Base-by-base conservation (phyloP, 139 green algal species). In the Penium margaritaceum region DNA sequence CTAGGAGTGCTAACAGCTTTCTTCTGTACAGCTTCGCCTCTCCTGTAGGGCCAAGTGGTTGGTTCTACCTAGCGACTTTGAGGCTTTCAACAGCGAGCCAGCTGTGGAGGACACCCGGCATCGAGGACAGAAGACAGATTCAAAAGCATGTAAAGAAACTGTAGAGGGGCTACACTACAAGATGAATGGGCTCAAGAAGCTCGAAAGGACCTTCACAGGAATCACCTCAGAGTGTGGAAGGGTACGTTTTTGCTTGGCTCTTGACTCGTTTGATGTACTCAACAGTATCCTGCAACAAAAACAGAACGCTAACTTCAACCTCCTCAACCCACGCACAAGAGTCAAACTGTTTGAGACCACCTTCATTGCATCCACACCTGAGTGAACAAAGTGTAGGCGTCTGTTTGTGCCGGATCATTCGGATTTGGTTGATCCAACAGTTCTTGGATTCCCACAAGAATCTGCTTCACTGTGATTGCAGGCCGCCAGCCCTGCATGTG, bases 391-490 rank as follows among this genome's bases (percentile, higher is more conserved):
- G 35, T 32, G 0, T 88, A 90, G 4, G 89, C 89, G 35, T 95
- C 88, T 7, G 84, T 88, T 78, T 97, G 91, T 3, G 94, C 91
- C 17, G 94, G 94, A 57, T 85, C 90, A 29, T 87, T 72, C 2
- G 85, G 81, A 82, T 99, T 99, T 61, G 94, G 90, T 0, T 77
- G 90, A 79, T 95, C 87, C 27, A 99, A 76, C 39, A 99, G 84
- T 53, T 99, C 92, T 85, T 97, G 94, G 43, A 98, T 93, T 29
- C 94, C 94, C 21, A 92, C 46, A 43, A 99, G 70, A 12, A 99
- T 91, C 72, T 97, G 90, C 74, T 94, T 96, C 1, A 99, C 86
- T 0, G 94, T 96, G 68, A 99, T 95, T 47, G 92, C 96, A 5
- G 94, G 94, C 66, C 90, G 72, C 78, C 78, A 84, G 2, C 80